Evolutionary conservation across 2,329 filamentous ascomycete species (phyloP), one percentile per base, ranked within the genome.

Genomic region (Pseudohalonectria lignicola): DNA sequence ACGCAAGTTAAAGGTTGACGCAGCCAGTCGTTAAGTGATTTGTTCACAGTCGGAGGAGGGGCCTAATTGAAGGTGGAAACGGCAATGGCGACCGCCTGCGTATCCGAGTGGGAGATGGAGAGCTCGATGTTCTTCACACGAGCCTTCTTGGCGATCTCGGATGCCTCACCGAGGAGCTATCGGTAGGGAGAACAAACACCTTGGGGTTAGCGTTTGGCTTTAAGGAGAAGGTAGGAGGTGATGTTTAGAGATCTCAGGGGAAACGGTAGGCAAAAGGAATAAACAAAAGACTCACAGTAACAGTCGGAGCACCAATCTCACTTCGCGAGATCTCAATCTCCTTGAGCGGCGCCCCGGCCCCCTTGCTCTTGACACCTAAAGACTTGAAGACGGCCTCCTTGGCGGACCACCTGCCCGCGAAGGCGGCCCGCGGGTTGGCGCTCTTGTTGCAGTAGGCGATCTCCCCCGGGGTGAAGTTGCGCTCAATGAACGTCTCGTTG

Each of bases 321-420:
- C 88, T 81, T 52, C 79, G 81, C 44, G 76, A 61, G 51, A 98
- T 90, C 66, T 98, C 93, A 65, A 98, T 98, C 31, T 96, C 88
- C 68, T 82, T 92, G 62, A 98, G 62, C 13, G 86, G 72, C 42
- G 92, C 90, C 47, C 93, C 92, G 9, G 83, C 88, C 44, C 92
- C 92, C 63, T 84, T 80, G 61, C 88, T 82, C 49, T 74, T 66
- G 11, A 96, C 88, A 48, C 88, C 87, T 12, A 98, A 71, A 28
- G 86, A 87, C 76, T 98, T 98, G 74, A 98, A 98, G 1, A 98
- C 88, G 20, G 92, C 92, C 65, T 98, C 92, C 69, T 98, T 98
- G 26, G 92, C 92, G 52, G 82, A 90, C 92, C 92, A 98, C 49
- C 87, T 79, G 36, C 92, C 92, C 5, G 90, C 86, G 62, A 95